These are phyloP conservation scores for Clarireedia monteithiana DNA, from an alignment of 2,329 filamentous ascomycete species.

Conservation along the genomic window DNA sequence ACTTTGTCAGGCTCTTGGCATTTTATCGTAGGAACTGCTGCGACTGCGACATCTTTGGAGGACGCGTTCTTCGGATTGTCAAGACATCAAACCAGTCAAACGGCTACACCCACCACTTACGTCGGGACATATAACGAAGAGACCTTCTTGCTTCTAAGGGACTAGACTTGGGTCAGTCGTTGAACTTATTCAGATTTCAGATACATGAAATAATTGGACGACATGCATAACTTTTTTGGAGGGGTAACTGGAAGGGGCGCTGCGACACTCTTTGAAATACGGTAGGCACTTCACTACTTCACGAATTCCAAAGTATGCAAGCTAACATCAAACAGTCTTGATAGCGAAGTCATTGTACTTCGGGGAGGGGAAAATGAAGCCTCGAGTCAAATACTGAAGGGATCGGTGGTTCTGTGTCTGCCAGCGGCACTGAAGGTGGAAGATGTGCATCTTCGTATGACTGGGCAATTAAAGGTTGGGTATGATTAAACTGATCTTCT, in stretches of 20 bases:
- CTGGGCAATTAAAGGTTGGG: conserved; percentile 61
- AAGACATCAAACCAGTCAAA: too few species aligned
- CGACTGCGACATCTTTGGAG: too few species aligned
- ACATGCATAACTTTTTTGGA: conserved; percentile 28
- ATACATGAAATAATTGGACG: not conserved
- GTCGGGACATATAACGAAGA: not conserved
- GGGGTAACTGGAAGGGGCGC: conserved; percentile 27
- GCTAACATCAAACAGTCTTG: conserved; percentile 46
- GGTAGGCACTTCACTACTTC: conserved; percentile 20
- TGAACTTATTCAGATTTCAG: too few species aligned
- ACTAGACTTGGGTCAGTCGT: too few species aligned
- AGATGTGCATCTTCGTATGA: conserved; percentile 64
- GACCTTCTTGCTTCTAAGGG: too few species aligned
- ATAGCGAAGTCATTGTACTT: conserved; percentile 73
- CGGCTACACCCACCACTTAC: too few species aligned
- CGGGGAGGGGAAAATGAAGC: conserved; percentile 69
- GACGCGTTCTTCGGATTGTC: too few species aligned
- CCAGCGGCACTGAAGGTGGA: conserved; percentile 62
- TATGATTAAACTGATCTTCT: conserved; percentile 37
- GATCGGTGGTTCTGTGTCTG: conserved; percentile 66
- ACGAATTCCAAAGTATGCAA: conserved; percentile 7
- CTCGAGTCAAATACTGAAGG: conserved; percentile 66
- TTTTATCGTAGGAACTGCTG: too few species aligned
- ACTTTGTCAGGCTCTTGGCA: too few species aligned
- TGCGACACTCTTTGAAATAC: conserved; percentile 32